Conservation (phyloP, 2,329 filamentous ascomycete species). For the Purpureocillium takamizusanense region DNA sequence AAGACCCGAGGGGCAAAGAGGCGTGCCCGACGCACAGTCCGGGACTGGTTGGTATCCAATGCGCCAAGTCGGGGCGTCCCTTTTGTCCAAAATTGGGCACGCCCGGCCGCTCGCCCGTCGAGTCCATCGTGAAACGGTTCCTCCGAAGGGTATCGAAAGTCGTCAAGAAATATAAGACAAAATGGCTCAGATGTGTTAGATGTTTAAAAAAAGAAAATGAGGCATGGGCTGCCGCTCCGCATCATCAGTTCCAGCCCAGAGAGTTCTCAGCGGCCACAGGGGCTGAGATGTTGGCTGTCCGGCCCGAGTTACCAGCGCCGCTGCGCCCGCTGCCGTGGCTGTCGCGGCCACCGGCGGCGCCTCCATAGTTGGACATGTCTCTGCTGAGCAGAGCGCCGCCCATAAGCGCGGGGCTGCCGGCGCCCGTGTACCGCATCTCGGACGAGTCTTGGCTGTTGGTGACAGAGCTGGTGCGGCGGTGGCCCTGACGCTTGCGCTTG, state of each 20-base stretch:
- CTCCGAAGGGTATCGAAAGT: slow-evolving; percentile 24
- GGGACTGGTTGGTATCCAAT: too few relatives aligned
- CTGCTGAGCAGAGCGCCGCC: slow-evolving; percentile 55
- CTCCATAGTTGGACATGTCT: slow-evolving; percentile 47
- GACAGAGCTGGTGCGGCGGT: slow-evolving; percentile 70
- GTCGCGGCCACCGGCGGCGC: slow-evolving; percentile 33
- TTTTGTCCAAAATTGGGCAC: slow-evolving; percentile 1
- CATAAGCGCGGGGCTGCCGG: slow-evolving; percentile 56
- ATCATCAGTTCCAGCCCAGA: slow-evolving; percentile 75
- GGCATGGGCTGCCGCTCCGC: not conserved
- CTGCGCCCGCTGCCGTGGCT: slow-evolving; percentile 59
- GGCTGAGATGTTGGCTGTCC: slow-evolving; percentile 67
- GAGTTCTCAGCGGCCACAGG: slow-evolving; percentile 92
- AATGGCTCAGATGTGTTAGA: slow-evolving; percentile 8
- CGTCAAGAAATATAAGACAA: slow-evolving; percentile 12
- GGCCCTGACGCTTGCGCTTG: slow-evolving; percentile 72
- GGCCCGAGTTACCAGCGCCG: slow-evolving; percentile 42
- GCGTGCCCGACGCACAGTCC: too few relatives aligned
- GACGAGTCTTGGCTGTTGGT: slow-evolving; percentile 36
- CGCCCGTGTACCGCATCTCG: slow-evolving; percentile 42
- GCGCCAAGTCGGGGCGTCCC: too few relatives aligned
- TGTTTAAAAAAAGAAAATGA: not conserved
- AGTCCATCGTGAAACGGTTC: slow-evolving; percentile 6
- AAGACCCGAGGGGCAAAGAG: not conserved
- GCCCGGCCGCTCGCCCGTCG: too few relatives aligned